Conservation (phyloP, 306 rosid genomes). For the Fagus crenata region DNA sequence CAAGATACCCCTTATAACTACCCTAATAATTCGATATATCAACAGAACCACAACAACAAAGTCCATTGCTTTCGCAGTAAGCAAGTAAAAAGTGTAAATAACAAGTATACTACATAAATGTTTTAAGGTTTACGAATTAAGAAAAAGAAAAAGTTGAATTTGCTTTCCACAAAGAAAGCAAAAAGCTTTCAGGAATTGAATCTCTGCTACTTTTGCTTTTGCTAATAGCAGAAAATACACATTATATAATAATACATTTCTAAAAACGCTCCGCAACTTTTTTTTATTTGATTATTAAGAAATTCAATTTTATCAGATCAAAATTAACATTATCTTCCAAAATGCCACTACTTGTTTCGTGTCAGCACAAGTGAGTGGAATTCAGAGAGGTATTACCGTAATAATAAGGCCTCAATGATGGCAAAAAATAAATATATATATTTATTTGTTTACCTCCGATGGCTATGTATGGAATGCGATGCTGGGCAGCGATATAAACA, state of each 20-base stretch:
- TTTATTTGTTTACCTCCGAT: conserved; percentile 55
- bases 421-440: background rate
- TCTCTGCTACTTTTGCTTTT: conserved; percentile 2
- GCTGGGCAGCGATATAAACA: conserved; percentile 66
- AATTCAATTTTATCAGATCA: background rate
- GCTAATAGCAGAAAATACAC: background rate
- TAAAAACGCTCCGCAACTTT: too few relatives aligned
- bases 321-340: background rate
- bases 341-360: background rate
- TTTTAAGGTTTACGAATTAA: background rate
- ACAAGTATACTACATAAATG: background rate
- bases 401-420: too few relatives aligned
- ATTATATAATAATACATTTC: too few relatives aligned
- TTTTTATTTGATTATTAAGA: too few relatives aligned
- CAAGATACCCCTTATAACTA: too few relatives aligned
- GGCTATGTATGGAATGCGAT: conserved; percentile 85
- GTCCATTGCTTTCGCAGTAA: too few relatives aligned
- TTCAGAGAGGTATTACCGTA: too few relatives aligned
- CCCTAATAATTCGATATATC: too few relatives aligned
- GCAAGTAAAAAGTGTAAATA: too few relatives aligned
- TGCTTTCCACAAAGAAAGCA: background rate
- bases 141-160: background rate
- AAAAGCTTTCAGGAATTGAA: background rate
- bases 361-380: background rate
- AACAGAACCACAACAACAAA: too few relatives aligned